Evolutionary conservation across 345 rosid genomes (phyloP).

Genomic region (Odontarrhena argentea): DNA sequence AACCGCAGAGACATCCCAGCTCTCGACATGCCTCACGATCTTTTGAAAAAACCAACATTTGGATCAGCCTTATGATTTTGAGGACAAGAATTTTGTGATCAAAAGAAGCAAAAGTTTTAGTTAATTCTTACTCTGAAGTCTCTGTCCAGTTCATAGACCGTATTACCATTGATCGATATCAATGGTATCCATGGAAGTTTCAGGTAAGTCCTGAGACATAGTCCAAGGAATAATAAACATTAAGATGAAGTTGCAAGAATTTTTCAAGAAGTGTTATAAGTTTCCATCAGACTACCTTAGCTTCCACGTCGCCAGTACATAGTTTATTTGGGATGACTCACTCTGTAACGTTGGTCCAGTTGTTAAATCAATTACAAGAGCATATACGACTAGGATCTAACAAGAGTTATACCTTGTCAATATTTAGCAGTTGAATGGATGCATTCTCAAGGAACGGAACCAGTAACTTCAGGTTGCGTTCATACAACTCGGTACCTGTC

Average conservation of each 20-base stretch:
- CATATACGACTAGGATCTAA: conserved; percentile 2
- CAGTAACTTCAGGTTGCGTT: conserved; percentile 77
- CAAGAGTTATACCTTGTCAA: conserved; percentile 59
- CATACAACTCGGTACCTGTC: conserved; percentile 71
- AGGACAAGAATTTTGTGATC: background rate
- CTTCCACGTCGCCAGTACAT: conserved; percentile 70
- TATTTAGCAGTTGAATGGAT: conserved; percentile 60
- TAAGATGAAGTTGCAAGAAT: conserved; percentile 1
- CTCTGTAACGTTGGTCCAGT: conserved; percentile 33
- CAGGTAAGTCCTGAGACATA: conserved; percentile 70
- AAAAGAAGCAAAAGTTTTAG: background rate
- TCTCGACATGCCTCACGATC: conserved; percentile 81
- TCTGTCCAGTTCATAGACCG: conserved; percentile 58
- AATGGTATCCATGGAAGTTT: conserved; percentile 85
- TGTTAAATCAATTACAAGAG: conserved; percentile 17
- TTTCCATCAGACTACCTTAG: conserved; percentile 56
- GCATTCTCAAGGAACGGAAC: conserved; percentile 85
- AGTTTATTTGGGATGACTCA: conserved; percentile 33
- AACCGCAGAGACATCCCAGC: conserved; percentile 75
- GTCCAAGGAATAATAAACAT: conserved; percentile 7
- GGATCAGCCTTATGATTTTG: background rate
- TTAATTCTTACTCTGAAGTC: conserved; percentile 53
- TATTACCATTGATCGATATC: conserved; percentile 63
- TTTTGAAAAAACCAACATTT: conserved; percentile 22
- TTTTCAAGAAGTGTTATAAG: background rate